Conservation (phyloP, 805 yeast genomes). For the Pichia exigua region DNA sequence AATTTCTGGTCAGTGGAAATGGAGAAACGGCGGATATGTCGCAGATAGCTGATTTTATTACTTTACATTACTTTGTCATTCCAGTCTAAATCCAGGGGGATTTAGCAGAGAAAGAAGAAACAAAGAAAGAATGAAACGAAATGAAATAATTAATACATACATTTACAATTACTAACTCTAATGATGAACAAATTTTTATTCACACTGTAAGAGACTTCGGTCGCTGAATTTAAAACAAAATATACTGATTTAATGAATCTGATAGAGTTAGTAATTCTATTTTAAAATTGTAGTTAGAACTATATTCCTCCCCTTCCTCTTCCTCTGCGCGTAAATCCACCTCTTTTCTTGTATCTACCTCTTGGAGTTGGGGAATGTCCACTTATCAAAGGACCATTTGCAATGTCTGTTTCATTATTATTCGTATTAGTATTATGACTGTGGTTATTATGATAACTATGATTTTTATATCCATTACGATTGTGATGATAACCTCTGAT, state of each 20-base stretch:
- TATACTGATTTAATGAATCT: slow-evolving; percentile 52
- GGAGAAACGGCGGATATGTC: slow-evolving; percentile 46
- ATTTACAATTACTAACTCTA: slow-evolving; percentile 16
- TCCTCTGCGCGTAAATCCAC: background rate
- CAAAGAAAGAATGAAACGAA: slow-evolving; percentile 1
- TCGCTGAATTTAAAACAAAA: slow-evolving; percentile 31
- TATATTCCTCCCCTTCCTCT: background rate
- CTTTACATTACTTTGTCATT: background rate
- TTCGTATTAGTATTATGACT: background rate
- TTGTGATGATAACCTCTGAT: background rate
- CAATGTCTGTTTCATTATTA: background rate
- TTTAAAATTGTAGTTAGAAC: background rate
- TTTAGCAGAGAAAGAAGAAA: slow-evolving; percentile 11
- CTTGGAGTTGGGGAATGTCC: background rate
- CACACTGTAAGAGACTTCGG: slow-evolving; percentile 46
- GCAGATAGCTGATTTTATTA: slow-evolving; percentile 28
- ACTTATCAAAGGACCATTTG: background rate
- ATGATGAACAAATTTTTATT: slow-evolving; percentile 33
- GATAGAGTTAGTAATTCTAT: slow-evolving; percentile 18
- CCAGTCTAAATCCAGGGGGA: slow-evolving; percentile 10
- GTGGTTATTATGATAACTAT: background rate
- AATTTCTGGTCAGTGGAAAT: slow-evolving; percentile 35
- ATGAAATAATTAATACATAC: slow-evolving; percentile 14
- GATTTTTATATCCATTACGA: background rate
- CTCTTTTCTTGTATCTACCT: slow-evolving; percentile 1